Evolutionary conservation across 225 moss, liverwort and hornwort genomes (phyloP), one percentile per base, ranked within the genome.

Genomic region (Pleurozium schreberi): DNA sequence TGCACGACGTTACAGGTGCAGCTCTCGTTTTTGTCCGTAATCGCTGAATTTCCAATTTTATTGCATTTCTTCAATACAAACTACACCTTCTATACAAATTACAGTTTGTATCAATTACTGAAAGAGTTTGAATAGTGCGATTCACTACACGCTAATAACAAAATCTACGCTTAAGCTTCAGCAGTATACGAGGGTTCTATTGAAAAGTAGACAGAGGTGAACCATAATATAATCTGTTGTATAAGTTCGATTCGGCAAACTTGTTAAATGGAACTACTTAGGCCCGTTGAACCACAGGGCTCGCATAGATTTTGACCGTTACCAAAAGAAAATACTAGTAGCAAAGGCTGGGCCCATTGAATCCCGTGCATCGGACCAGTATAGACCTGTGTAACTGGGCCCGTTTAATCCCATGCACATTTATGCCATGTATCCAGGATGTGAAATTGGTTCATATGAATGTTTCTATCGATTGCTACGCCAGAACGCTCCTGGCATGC

Each of bases 371-470:
- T 75, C 18, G 34, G 38, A 64, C 16, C 45, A 38, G 45, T 36
- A 38, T 38, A 43, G 50, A 50, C 76, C 45, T 43, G 53, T 38
- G 45, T 57, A 66, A 76, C 45, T 64, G 47, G 45, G 36, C 57
- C 36, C 38, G 43, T 76, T 76, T 43, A 84, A 58, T 75, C 45
- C 65, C 66, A 34, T 75, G 82, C 34, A 75, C 55, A 75, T 64
- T 64, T 59, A 93, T 97, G 85, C 92, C 92, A 66, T 95, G 94
- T 83, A 88, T 97, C 60, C 95, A 95, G 75, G 93, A 95, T 77
- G 90, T 95, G 95, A 95, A 95, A 74, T 76, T 97, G 83, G 84
- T 96, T 69, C 93, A 95, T 62, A 89, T 96, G 63, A 88, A 93
- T 10, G 95, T 96, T 59, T 91, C 95, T 18, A 5, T 79, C 43